A percentile compares a stretch with the other conserved stretches of the same genome.
These are phyloP conservation scores for Effrenium voratum DNA, from an alignment of 73 alveolate genomes.

Conservation along the genomic window DNA sequence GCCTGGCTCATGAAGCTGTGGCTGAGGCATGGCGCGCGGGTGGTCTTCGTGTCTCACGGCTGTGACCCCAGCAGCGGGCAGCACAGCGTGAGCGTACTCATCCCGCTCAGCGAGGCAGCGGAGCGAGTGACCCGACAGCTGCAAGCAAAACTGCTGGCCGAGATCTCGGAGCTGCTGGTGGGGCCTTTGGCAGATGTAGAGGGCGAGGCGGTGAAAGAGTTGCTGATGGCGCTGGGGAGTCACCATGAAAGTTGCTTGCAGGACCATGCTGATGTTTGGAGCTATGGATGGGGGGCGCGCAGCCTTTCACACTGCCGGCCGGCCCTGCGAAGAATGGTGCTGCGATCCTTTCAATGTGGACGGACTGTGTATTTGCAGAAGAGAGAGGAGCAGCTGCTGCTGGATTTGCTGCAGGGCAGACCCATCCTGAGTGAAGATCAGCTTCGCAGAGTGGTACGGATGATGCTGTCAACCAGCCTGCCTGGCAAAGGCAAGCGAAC, in stretches of 20 bases:
- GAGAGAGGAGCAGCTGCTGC: constrained; percentile 21
- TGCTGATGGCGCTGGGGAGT: not conserved
- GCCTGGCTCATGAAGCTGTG: constrained; percentile 77
- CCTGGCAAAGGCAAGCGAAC: no score
- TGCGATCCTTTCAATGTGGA: not conserved
- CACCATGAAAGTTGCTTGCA: no score
- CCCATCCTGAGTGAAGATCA: not conserved
- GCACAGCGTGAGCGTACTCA: constrained; percentile 63
- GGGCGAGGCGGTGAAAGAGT: constrained; percentile 45
- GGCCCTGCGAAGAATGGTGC: constrained; percentile 11
- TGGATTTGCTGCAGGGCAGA: constrained; percentile 32
- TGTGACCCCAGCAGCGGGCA: constrained; percentile 92
- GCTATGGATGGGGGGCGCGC: constrained; percentile 72
- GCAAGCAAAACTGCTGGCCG: not conserved
- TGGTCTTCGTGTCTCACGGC: constrained; percentile 64
- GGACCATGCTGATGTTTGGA: constrained; percentile 17
- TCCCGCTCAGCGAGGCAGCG: constrained; percentile 1
- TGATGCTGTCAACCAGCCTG: constrained; percentile 12
- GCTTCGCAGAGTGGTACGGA: constrained; percentile 35
- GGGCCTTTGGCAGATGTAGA: constrained; percentile 59
- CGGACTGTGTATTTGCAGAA: not conserved
- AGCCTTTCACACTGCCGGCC: constrained; percentile 45
- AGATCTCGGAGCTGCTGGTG: constrained; percentile 15
- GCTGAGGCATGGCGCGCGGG: constrained; percentile 36
- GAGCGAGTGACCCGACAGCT: not conserved